A percentile compares a stretch with the other conserved stretches of the same genome.
phyloP scores from a whole-genome alignment of 768 basidiomycete genomes.

The Russula olivacea region DNA sequence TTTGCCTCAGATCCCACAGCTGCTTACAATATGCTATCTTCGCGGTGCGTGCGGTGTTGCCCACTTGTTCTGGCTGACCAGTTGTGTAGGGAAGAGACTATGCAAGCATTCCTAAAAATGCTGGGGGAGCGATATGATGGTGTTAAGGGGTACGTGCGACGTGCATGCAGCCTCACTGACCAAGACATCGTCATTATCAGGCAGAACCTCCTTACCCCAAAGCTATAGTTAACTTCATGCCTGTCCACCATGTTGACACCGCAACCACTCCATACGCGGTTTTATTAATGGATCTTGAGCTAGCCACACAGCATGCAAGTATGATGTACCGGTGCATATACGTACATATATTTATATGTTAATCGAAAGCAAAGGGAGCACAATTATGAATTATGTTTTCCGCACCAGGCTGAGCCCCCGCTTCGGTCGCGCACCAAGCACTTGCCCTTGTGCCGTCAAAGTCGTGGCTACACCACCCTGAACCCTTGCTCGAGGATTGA shows the following conservation, averaged over 20 bases:
- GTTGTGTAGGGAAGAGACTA: slow-evolving; percentile 56
- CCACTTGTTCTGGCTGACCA: background rate
- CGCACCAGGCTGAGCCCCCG: slow-evolving; percentile 21
- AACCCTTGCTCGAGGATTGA: slow-evolving; percentile 25
- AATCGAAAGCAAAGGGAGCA: background rate
- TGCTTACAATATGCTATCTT: slow-evolving; percentile 78
- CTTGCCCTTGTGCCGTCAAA: slow-evolving; percentile 24
- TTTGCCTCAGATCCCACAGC: slow-evolving; percentile 70
- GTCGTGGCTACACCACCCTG: slow-evolving; percentile 24
- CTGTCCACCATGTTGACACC: background rate
- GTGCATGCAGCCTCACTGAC: slow-evolving; percentile 51
- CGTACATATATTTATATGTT: background rate
- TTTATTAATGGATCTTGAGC: slow-evolving; percentile 1
- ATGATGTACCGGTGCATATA: background rate
- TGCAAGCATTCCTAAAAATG: slow-evolving; percentile 62
- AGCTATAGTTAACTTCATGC: background rate
- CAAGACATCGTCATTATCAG: slow-evolving; percentile 58
- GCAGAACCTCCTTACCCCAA: slow-evolving; percentile 43
- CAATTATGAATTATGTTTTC: slow-evolving; percentile 11
- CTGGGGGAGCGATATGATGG: slow-evolving; percentile 63
- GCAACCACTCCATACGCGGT: background rate
- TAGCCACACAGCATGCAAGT: slow-evolving; percentile 2
- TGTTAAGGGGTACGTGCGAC: slow-evolving; percentile 54
- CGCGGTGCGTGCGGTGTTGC: slow-evolving; percentile 45
- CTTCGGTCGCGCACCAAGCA: slow-evolving; percentile 20